phyloP scores from a whole-genome alignment of 352 stramenopile species.

The Phytopythium ostracodes region DNA sequence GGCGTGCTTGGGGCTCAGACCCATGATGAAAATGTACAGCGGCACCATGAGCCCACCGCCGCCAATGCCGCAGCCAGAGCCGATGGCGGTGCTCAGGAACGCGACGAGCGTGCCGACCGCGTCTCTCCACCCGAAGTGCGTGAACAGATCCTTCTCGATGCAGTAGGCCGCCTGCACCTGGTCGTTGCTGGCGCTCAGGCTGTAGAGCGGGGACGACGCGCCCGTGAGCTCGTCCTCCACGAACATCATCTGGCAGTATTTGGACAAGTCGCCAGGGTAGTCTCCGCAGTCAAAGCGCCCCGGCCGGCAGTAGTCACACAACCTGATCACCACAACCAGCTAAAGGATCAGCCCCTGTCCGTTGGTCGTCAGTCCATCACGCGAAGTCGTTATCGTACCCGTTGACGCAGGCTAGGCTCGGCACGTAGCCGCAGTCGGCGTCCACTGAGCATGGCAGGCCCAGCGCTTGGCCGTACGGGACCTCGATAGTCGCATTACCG shows the following conservation, averaged over 20 bases:
- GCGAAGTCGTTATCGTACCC: constrained; percentile 14
- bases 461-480: constrained; percentile 28
- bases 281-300: constrained; percentile 53
- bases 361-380: not conserved
- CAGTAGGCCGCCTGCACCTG: constrained; percentile 49
- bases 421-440: constrained; percentile 72
- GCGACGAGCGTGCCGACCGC: constrained; percentile 61
- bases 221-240: constrained; percentile 27
- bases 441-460: constrained; percentile 41
- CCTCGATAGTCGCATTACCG: constrained; percentile 10
- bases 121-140: constrained; percentile 69
- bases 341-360: too few species aligned
- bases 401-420: constrained; percentile 58
- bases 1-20: constrained; percentile 92
- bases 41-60: constrained; percentile 96
- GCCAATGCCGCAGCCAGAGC: constrained; percentile 90
- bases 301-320: constrained; percentile 65
- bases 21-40: constrained; percentile 96
- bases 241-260: constrained; percentile 51
- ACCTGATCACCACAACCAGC: not conserved
- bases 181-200: constrained; percentile 25
- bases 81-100: constrained; percentile 85
- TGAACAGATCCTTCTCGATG: constrained; percentile 81
- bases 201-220: constrained; percentile 27
- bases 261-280: constrained; percentile 37